Conservation (phyloP, 2,329 filamentous ascomycete genomes). For the Penicillium janthinellum region DNA sequence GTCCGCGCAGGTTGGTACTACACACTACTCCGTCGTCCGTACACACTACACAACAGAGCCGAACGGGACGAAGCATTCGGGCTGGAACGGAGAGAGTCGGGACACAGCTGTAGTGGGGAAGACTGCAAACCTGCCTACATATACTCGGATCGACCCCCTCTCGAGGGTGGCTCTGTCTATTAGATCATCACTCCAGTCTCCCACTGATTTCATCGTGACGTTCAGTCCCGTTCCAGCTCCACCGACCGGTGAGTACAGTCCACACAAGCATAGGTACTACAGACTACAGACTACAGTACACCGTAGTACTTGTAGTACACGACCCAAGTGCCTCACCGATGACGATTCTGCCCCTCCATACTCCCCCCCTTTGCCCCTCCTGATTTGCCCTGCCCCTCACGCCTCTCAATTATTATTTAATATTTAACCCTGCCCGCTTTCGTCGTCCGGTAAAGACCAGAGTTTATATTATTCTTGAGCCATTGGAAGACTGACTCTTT, state of each 20-base stretch:
- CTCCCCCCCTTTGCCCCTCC: neutral
- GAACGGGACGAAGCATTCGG: constrained; percentile 13
- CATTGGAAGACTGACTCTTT: constrained; percentile 5
- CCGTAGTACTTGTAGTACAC: no score
- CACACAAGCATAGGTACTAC: no score
- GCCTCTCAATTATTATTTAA: constrained; percentile 2
- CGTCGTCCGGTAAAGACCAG: constrained; percentile 27
- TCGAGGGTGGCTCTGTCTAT: neutral
- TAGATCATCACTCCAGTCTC: constrained; percentile 10
- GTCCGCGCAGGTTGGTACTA: neutral
- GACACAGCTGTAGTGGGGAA: neutral
- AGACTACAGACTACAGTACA: no score
- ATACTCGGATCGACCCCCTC: neutral
- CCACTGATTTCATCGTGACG: constrained; percentile 40
- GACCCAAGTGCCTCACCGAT: constrained; percentile 25
- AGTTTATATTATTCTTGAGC: constrained; percentile 10
- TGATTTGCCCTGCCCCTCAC: constrained; percentile 17
- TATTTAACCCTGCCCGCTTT: constrained; percentile 28
- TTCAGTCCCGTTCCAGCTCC: constrained; percentile 32
- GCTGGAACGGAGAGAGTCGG: constrained; percentile 21
- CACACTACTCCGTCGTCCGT: no score
- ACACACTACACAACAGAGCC: neutral
- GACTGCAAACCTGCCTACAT: neutral
- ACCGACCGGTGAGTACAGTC: constrained; percentile 38
- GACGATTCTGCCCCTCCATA: constrained; percentile 27